Conservation (phyloP, 2,329 filamentous ascomycete genomes). For the Arthrinium phaeospermum region DNA sequence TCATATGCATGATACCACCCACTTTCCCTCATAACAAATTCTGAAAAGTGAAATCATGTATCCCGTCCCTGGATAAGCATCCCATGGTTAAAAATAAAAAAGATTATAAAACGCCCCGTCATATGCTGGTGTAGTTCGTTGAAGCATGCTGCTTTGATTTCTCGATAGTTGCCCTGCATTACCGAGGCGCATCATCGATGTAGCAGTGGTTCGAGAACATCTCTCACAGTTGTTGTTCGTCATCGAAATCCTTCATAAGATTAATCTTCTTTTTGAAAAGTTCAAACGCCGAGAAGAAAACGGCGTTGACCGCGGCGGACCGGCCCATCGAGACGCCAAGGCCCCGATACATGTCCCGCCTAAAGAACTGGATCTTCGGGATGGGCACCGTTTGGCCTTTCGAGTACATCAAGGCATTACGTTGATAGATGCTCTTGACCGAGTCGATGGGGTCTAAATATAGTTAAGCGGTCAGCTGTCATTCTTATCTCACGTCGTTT, state of each 20-base stretch:
- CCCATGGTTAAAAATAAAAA: slow-evolving; percentile 19
- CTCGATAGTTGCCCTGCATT: slow-evolving; percentile 22
- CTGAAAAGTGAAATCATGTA: slow-evolving; percentile 11
- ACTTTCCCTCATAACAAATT: slow-evolving; percentile 23
- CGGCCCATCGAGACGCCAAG: slow-evolving; percentile 83
- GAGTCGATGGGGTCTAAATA: slow-evolving; percentile 73
- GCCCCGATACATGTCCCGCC: slow-evolving; percentile 80
- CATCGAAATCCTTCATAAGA: slow-evolving; percentile 52
- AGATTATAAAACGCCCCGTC: slow-evolving; percentile 29
- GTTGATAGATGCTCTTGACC: slow-evolving; percentile 84
- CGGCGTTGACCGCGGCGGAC: slow-evolving; percentile 82
- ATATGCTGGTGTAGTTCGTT: slow-evolving; percentile 29
- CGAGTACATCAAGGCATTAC: slow-evolving; percentile 75
- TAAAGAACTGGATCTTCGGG: slow-evolving; percentile 80
- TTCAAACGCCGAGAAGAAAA: slow-evolving; percentile 90
- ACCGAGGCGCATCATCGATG: neutral
- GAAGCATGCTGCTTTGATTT: slow-evolving; percentile 24
- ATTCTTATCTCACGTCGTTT: slow-evolving; percentile 5
- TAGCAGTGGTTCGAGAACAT: neutral
- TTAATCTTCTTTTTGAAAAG: slow-evolving; percentile 76
- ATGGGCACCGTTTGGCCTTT: slow-evolving; percentile 68
- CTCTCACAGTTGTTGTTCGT: slow-evolving; percentile 18
- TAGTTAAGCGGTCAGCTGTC: neutral
- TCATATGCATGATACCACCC: slow-evolving; percentile 13
- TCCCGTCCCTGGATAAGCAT: slow-evolving; percentile 25